Evolutionary conservation across 768 basidiomycete genomes (phyloP).

Genomic region (Hortiboletus flavorubellus): DNA sequence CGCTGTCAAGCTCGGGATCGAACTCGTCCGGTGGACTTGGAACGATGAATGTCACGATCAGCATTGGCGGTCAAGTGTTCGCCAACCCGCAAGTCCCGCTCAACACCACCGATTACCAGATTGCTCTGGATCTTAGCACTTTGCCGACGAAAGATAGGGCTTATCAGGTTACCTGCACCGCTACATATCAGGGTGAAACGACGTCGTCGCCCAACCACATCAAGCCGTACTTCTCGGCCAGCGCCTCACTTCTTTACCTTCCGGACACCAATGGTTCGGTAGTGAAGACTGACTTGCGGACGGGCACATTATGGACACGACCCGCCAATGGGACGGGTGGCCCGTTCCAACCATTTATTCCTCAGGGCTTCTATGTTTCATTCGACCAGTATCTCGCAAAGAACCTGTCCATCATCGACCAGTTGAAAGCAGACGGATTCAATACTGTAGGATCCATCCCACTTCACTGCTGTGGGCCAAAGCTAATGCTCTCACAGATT

Average conservation of each 20-base stretch:
- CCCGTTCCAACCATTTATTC: slow-evolving; percentile 44
- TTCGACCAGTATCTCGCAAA: slow-evolving; percentile 53
- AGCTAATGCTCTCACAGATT: slow-evolving; percentile 43
- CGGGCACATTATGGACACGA: slow-evolving; percentile 42
- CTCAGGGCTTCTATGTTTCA: slow-evolving; percentile 71
- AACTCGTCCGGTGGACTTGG: slow-evolving; percentile 1
- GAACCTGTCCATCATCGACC: slow-evolving; percentile 51
- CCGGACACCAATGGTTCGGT: slow-evolving; percentile 36
- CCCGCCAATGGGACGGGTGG: slow-evolving; percentile 23
- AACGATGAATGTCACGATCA: slow-evolving; percentile 29
- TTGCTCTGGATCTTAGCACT: slow-evolving; percentile 29
- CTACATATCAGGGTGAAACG: slow-evolving; percentile 18
- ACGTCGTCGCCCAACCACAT: neutral
- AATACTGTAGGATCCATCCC: slow-evolving; percentile 17
- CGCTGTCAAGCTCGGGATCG: neutral
- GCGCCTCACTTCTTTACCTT: slow-evolving; percentile 40
- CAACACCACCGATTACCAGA: slow-evolving; percentile 14
- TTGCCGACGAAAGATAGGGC: slow-evolving; percentile 28
- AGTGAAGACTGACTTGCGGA: slow-evolving; percentile 47
- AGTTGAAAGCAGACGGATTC: slow-evolving; percentile 55
- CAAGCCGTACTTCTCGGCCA: slow-evolving; percentile 31
- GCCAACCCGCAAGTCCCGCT: slow-evolving; percentile 32
- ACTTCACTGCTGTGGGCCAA: neutral
- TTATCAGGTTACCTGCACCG: slow-evolving; percentile 36
- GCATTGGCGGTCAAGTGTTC: slow-evolving; percentile 21